Evolutionary conservation across 2,329 filamentous ascomycete genomes (phyloP), one percentile per base, ranked within the genome.

Genomic region (Alternaria postmessia): DNA sequence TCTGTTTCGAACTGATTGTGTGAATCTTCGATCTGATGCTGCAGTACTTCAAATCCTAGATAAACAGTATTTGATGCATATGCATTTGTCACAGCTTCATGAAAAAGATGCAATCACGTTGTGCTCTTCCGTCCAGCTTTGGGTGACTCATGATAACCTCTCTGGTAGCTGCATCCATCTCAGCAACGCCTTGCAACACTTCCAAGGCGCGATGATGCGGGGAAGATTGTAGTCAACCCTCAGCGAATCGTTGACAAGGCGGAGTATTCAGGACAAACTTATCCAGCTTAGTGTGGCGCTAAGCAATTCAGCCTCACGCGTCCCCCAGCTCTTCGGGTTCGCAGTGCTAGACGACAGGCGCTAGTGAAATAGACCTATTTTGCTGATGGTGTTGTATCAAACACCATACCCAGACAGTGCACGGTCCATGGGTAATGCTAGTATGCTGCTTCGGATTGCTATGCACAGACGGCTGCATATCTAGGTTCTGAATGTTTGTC

Each of bases 291-390:
- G 42, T 39, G 22, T 39, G 44, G 53, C 39, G 55, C 49, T 56
- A 53, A 36, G 22, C 26, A 14, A 48, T 64, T 59, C 62, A 62
- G 59, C 56, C 59, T 57, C 59, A 61, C 49, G 36, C 24, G 28
- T 44, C 32, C 58, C 52, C 54, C 55, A 54, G 48, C 48, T 53
- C 41, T n/a, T 49, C 36, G 44, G 57, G 47, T 61, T 49, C n/a
- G 38, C 49, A 34, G 49, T 62, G 39, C 51, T 34, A 43, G 16
- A 38, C 36, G 44, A 41, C 49, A 43, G 49, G 51, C 56, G 53
- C 59, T 62, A 64, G 36, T 24, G 38, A 5, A 62, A 44, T 62
- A 62, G 42, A 57, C 62, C 56, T 22, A 18, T 54, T 64, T 64
- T 64, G 56, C 46, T 41, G n/a, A 18, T 36, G 20, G 16, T 53